A percentile compares a stretch with the other conserved stretches of the same genome.
These are phyloP conservation scores for Colletotrichum viniferum DNA, from an alignment of 2,329 filamentous ascomycete genomes.

Conservation along the genomic window DNA sequence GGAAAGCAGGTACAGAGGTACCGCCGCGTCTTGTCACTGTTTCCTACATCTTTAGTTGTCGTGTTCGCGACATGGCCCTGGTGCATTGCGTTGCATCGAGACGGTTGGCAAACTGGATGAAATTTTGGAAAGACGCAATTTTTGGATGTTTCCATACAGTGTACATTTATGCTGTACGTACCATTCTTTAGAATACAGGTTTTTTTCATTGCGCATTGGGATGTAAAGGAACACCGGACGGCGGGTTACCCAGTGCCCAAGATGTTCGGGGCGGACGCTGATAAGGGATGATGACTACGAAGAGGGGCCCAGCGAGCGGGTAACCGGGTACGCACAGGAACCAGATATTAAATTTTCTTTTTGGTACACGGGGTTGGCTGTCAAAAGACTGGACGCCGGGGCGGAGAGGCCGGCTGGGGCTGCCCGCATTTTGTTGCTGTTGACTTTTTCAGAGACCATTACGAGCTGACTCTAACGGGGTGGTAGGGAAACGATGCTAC, in stretches of 20 bases:
- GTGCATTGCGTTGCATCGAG: background rate
- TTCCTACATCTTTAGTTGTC: background rate
- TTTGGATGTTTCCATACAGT: background rate
- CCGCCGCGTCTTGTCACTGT: background rate
- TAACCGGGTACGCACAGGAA: conserved; percentile 7
- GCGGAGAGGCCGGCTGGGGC: conserved; percentile 6
- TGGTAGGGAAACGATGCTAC: background rate
- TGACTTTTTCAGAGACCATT: background rate
- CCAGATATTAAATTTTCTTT: background rate
- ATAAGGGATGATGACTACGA: conserved; percentile 7
- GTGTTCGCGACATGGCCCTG: background rate
- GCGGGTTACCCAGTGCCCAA: background rate
- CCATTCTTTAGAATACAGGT: background rate
- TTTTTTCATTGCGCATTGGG: background rate
- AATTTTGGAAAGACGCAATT: background rate
- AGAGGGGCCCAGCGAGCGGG: background rate
- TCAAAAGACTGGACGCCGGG: background rate
- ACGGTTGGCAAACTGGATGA: background rate
- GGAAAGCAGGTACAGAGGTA: background rate
- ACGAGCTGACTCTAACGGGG: background rate
- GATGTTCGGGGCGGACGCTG: conserved; percentile 1
- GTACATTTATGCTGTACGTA: background rate
- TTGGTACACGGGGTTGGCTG: background rate
- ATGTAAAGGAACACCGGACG: background rate
- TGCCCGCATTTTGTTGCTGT: background rate